phyloP scores from a whole-genome alignment of 2,329 filamentous ascomycete species.

The Niveomyces coronatus region DNA sequence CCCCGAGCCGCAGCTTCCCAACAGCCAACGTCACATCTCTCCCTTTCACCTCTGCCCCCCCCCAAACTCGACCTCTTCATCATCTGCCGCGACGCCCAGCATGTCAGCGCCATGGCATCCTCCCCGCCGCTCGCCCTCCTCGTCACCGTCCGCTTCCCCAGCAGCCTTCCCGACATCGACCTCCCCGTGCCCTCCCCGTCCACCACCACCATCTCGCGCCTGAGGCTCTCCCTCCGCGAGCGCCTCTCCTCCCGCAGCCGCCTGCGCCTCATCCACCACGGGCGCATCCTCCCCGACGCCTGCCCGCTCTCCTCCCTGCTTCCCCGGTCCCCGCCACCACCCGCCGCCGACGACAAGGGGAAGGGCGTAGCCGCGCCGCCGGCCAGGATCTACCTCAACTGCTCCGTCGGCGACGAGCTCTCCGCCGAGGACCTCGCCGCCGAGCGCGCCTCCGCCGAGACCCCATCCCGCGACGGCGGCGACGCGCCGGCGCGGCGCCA shows the following conservation, averaged over 20 bases:
- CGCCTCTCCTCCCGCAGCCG: slow-evolving; percentile 60
- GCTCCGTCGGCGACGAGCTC: slow-evolving; percentile 74
- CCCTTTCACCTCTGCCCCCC: not conserved
- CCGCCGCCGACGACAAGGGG: slow-evolving; percentile 32
- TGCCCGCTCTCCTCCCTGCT: slow-evolving; percentile 44
- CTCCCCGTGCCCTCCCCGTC: slow-evolving; percentile 62
- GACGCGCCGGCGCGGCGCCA: slow-evolving; percentile 34
- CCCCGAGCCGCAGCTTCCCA: not conserved
- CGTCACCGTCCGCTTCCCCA: slow-evolving; percentile 84
- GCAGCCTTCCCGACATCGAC: slow-evolving; percentile 70
- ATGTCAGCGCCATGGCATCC: slow-evolving; percentile 20
- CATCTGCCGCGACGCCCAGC: slow-evolving; percentile 3
- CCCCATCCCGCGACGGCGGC: slow-evolving; percentile 29
- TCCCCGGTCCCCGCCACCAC: slow-evolving; percentile 13
- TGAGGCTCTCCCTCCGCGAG: slow-evolving; percentile 73
- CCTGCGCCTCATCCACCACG: slow-evolving; percentile 81
- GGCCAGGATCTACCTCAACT: slow-evolving; percentile 75
- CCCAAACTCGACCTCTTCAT: not conserved
- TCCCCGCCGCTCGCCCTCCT: slow-evolving; percentile 40
- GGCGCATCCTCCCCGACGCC: slow-evolving; percentile 71
- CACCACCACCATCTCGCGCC: slow-evolving; percentile 60
- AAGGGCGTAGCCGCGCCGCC: slow-evolving; percentile 49
- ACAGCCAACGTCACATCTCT: not conserved
- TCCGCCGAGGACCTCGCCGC: slow-evolving; percentile 55
- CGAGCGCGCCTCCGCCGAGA: slow-evolving; percentile 44